Base-by-base conservation (phyloP, 2,329 filamentous ascomycete species). In the Coniochaeta pulveracea region DNA sequence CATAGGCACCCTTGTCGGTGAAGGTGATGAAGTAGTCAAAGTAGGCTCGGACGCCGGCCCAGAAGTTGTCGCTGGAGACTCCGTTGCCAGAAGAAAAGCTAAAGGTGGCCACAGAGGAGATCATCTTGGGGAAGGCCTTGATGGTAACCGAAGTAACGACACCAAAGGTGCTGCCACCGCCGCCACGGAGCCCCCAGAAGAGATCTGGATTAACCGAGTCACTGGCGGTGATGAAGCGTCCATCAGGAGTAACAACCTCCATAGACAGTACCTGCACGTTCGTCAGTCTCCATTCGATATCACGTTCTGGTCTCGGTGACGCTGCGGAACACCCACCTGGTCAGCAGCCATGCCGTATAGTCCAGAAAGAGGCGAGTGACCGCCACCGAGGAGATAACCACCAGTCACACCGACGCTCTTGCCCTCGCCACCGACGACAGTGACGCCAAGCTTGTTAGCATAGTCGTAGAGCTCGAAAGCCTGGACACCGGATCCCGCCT, bases 11-110 rank as follows among this genome's bases (percentile, higher is more conserved):
- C 2, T 60, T 52, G 38, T 69, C 66, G 11, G 67, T 56, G 37
- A 71, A 60, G 3, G 46, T 49, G 2, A 44, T 37, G 27, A 48
- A 46, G 12, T 73, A 80, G 52, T 63, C 61, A 24, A 70, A 58
- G 18, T 54, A 53, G 16, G 52, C 47, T 36, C 58, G 49, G 14
- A 76, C 54, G 2, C 60, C 63, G 27, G 57, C 43, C 44, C 64
- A 76, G 51, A 66, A 76, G 1, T 72, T 5, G 72, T 79, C 14
- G 35, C 57, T 62, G 30, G 63, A 6, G 72, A 79, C 14, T 35
- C 57, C 61, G 29, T 63, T 48, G 41, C 67, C 56, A 35, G 71
- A 35, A 42, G 66, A 45, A 35, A 49, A 47, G 8, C 40, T 41
- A 15, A 50, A 38, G 10, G 46, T 39, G 2, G 38, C 38, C 19